Evolutionary conservation across 2,329 filamentous ascomycete genomes (phyloP), one percentile per base, ranked within the genome.

Genomic region (Aspergillus fumigatus): DNA sequence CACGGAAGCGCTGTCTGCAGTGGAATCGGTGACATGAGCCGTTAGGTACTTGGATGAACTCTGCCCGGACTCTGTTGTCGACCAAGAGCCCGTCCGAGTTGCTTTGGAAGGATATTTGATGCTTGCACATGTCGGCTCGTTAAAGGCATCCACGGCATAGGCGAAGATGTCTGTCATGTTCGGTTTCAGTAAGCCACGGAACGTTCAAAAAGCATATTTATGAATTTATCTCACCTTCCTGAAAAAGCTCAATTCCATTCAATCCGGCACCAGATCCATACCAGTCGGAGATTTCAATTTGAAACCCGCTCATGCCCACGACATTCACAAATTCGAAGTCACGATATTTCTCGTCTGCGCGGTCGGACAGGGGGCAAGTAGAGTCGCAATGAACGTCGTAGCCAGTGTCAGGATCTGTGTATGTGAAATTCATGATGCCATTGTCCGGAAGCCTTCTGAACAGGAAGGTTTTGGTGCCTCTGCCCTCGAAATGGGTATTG

Each of bases 361-460:
- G 85, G 67, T 86, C 80, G 60, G 89, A 91, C 50, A 99, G 81
- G n/a, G 92, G 90, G 66, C 94, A 99, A 67, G 85, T 82, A 59
- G 86, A 88, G 53, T 92, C 91, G 75, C 94, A 99, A 56, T 83
- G 86, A 29, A 79, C 75, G 54, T 87, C 87, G 51, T 83, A 77
- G 26, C 88, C 88, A 1, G 84, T 88, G 41, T 71, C 78, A 25
- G 88, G 87, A 67, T 97, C 91, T 61, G 87, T 86, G 66, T 94
- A 97, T 40, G 92, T 96, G 68, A 99, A 82, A 74, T 97, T 97
- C 86, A 99, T 90, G 71, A 99, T 97, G 52, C 94, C 94, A 60
- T 89, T 87, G 67, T 93, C 85, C 4, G 93, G 92, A 57, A 93
- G 78, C 19, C 92, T 90, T 23, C 90, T 90, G 70, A 91, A 95